Conservation (phyloP, 179 eudicot species). For the Vitellaria paradoxa region DNA sequence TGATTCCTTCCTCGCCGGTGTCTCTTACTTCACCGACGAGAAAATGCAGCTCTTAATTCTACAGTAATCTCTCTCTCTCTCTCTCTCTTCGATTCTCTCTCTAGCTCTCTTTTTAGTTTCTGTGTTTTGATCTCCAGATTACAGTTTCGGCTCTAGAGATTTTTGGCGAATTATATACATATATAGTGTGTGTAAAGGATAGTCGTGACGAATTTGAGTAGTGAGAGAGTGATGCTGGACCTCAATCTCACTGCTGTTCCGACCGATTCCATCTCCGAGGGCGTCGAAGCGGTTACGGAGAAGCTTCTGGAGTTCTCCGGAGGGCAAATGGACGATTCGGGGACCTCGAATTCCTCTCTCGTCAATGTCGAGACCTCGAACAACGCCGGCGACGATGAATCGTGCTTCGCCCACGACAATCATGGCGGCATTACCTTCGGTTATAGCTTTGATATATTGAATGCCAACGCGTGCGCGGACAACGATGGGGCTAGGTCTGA, state of each 20-base stretch:
- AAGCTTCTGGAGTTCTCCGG: conserved; percentile 9
- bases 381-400: conserved; percentile 29
- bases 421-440: not conserved
- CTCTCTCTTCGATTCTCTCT: not conserved
- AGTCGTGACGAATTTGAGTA: conserved; percentile 18
- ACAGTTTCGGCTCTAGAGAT: not conserved
- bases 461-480: conserved; percentile 9
- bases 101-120: not conserved
- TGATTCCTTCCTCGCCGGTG: no score
- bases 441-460: conserved; percentile 41
- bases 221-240: conserved; percentile 37
- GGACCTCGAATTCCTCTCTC: conserved; percentile 38
- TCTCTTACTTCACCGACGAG: not conserved
- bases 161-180: not conserved
- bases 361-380: conserved; percentile 37
- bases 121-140: not conserved
- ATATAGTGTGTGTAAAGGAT: conserved; percentile 16
- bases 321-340: conserved; percentile 21
- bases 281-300: conserved; percentile 13
- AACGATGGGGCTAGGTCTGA: conserved; percentile 13
- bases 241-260: conserved; percentile 37
- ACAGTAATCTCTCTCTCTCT: not conserved
- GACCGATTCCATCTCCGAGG: conserved; percentile 10
- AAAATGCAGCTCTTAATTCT: not conserved
- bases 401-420: conserved; percentile 24